Evolutionary conservation across 2,329 filamentous ascomycete species (phyloP).

Genomic region (Fusarium sp.): DNA sequence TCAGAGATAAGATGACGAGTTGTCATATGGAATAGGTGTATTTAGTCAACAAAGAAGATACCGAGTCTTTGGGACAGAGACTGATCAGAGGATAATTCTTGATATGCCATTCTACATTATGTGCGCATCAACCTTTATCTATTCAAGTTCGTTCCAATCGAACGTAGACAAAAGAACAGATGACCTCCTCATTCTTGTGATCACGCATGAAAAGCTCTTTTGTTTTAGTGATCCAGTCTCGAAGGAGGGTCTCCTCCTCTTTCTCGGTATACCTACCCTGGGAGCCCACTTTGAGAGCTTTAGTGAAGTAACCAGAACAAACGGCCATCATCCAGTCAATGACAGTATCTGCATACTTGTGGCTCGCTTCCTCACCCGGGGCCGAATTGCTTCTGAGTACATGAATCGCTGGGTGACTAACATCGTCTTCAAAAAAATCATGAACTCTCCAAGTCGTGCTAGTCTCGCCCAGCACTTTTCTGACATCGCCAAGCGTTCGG

Average conservation of each 20-base stretch:
- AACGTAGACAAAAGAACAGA: neutral
- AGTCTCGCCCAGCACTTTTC: neutral
- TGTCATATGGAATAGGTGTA: too few species aligned
- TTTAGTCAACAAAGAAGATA: too few species aligned
- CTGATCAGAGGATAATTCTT: too few species aligned
- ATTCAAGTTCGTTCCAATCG: too few species aligned
- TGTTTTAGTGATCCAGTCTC: neutral
- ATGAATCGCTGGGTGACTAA: neutral
- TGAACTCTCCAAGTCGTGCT: neutral
- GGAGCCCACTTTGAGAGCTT: neutral
- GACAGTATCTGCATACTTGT: neutral
- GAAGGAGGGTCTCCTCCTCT: neutral
- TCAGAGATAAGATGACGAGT: too few species aligned
- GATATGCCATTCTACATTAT: too few species aligned
- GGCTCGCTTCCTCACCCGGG: neutral
- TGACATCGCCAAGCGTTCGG: neutral
- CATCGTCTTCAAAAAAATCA: neutral
- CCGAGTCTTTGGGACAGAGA: too few species aligned
- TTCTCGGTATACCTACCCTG: neutral
- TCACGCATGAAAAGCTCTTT: neutral
- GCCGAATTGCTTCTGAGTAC: neutral
- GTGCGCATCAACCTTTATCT: too few species aligned
- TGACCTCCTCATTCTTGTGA: neutral
- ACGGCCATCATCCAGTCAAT: constrained; percentile 18
- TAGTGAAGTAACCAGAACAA: constrained; percentile 4